Percentiles rank a stretch among this genome's conserved stretches.
These are phyloP conservation scores for Hyphopichia burtonii DNA, from an alignment of 1,139 yeast genomes.

Conservation along the genomic window DNA sequence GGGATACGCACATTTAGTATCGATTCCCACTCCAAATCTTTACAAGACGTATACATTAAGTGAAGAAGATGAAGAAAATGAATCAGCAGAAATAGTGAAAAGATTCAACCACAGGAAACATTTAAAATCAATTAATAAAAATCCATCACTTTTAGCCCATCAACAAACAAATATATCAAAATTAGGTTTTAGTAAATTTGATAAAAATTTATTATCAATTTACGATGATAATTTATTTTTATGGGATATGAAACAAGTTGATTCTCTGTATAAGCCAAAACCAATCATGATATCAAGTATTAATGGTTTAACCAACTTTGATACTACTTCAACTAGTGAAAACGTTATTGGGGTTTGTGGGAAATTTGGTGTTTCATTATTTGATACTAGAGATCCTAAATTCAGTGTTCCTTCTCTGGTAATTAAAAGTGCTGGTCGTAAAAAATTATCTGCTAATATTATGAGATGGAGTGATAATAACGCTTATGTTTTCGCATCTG, in stretches of 20 bases:
- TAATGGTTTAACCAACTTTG: slow-evolving; percentile 53
- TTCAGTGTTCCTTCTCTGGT: slow-evolving; percentile 33
- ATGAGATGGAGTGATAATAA: slow-evolving; percentile 66
- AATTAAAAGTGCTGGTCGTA: slow-evolving; percentile 12
- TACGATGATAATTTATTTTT: slow-evolving; percentile 64
- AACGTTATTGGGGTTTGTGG: slow-evolving; percentile 60
- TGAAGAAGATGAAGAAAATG: slow-evolving; percentile 26
- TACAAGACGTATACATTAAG: slow-evolving; percentile 4
- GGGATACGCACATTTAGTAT: slow-evolving; percentile 67
- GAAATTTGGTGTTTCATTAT: slow-evolving; percentile 64
- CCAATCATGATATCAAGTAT: slow-evolving; percentile 55
- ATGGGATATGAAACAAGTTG: slow-evolving; percentile 69
- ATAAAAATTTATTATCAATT: slow-evolving; percentile 44
- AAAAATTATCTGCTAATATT: slow-evolving; percentile 28
- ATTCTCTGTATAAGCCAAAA: slow-evolving; percentile 34
- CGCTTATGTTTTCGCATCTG: slow-evolving; percentile 63
- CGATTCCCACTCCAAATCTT: slow-evolving; percentile 54
- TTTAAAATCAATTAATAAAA: slow-evolving; percentile 29
- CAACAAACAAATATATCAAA: slow-evolving; percentile 25
- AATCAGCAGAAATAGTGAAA: slow-evolving; percentile 69
- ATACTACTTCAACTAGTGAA: slow-evolving; percentile 40
- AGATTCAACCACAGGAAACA: slow-evolving; percentile 74
- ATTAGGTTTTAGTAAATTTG: slow-evolving; percentile 22
- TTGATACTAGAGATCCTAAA: slow-evolving; percentile 56
- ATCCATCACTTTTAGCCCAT: slow-evolving; percentile 16